phyloP scores from a whole-genome alignment of 2,329 filamentous ascomycete species.

The Bipolaris victoriae region DNA sequence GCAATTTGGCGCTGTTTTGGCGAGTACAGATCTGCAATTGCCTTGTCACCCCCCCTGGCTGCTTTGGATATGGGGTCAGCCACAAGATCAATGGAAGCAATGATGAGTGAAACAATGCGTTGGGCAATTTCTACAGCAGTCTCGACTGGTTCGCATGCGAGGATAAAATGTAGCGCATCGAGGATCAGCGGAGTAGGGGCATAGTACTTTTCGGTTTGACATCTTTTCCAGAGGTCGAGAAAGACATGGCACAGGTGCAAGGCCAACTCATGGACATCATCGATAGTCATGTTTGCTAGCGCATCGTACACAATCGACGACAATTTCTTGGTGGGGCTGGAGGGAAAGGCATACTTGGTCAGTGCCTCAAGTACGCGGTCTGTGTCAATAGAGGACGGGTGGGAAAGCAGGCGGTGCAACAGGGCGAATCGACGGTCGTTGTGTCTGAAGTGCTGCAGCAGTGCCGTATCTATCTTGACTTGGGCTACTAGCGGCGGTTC shows the following conservation, averaged over 20 bases:
- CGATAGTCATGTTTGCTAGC: constrained; percentile 61
- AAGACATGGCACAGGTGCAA: constrained; percentile 69
- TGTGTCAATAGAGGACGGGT: constrained; percentile 61
- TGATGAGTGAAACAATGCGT: constrained; percentile 57
- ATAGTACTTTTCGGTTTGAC: constrained; percentile 67
- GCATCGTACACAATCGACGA: constrained; percentile 71
- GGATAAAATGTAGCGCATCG: constrained; percentile 67
- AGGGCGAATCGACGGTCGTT: constrained; percentile 51
- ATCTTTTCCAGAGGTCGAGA: constrained; percentile 71
- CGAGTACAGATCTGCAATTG: constrained; percentile 34
- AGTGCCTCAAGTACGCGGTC: constrained; percentile 72
- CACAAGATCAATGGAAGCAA: constrained; percentile 60
- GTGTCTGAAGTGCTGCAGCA: constrained; percentile 48
- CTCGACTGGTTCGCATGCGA: constrained; percentile 65
- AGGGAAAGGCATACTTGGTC: constrained; percentile 68
- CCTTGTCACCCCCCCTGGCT: constrained; percentile 37
- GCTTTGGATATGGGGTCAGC: constrained; percentile 55
- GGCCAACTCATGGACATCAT: constrained; percentile 62
- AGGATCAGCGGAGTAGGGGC: constrained; percentile 69
- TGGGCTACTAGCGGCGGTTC: constrained; percentile 24
- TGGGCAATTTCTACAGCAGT: constrained; percentile 66
- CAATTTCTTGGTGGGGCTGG: constrained; percentile 60
- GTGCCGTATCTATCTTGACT: constrained; percentile 29
- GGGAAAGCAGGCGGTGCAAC: constrained; percentile 68
- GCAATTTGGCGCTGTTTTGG: constrained; percentile 54